Evolutionary conservation across 2,329 filamentous ascomycete genomes (phyloP).

Genomic region (Coniochaeta sp.): DNA sequence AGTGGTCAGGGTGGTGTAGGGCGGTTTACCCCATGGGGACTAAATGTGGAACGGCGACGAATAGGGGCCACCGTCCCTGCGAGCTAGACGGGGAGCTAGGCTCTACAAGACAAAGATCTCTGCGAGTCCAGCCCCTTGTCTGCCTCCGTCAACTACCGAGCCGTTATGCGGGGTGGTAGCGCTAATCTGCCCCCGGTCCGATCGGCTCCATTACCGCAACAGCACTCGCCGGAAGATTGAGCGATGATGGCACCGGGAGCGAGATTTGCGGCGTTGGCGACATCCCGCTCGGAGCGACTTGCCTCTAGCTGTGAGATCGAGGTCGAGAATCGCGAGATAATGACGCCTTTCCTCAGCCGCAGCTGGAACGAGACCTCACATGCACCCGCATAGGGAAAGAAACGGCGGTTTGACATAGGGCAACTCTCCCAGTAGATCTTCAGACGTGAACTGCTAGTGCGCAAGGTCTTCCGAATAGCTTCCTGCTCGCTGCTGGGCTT

Average conservation of each 20-base stretch:
- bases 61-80: not conserved
- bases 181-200: not conserved
- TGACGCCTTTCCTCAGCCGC: not conserved
- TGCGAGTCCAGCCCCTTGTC: not conserved
- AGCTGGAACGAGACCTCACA: not conserved
- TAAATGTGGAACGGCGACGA: not conserved
- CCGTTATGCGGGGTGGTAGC: not conserved
- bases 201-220: not conserved
- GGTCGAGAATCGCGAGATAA: not conserved
- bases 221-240: not conserved
- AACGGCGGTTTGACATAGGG: not conserved
- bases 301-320: not conserved
- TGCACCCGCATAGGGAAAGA: not conserved
- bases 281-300: not conserved
- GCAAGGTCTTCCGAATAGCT: not conserved
- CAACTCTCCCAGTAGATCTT: not conserved
- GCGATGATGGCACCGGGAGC: not conserved
- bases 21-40: not conserved
- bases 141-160: not conserved
- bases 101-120: not conserved
- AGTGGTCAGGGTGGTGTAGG: not conserved
- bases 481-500: not conserved
- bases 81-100: not conserved
- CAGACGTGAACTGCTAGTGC: not conserved
- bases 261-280: not conserved